phyloP scores from a whole-genome alignment of 2,329 filamentous ascomycete genomes.

The Colletotrichum neosansevieriae region DNA sequence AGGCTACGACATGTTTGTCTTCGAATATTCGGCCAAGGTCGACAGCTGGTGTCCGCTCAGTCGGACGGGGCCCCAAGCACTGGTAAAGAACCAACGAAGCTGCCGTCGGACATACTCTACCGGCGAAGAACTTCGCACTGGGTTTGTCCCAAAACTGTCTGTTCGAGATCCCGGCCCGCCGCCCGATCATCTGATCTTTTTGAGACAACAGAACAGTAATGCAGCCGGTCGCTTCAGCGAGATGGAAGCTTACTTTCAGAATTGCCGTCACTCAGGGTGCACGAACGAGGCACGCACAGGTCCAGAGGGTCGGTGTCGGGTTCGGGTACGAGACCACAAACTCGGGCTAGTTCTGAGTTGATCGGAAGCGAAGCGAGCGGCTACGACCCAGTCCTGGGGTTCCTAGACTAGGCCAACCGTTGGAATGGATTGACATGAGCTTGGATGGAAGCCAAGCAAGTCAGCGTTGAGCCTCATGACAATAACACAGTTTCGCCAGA shows the following conservation, averaged over 20 bases:
- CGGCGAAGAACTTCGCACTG: background rate
- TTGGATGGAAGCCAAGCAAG: background rate
- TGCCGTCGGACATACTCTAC: conserved; percentile 13
- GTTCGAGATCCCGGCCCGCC: conserved; percentile 32
- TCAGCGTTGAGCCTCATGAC: conserved; percentile 1
- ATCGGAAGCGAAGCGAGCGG: background rate
- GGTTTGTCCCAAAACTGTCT: conserved; percentile 31
- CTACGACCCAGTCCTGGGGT: background rate
- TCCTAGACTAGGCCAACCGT: background rate
- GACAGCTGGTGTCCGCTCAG: background rate
- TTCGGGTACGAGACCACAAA: conserved; percentile 26
- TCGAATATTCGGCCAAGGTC: background rate
- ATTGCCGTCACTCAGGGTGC: conserved; percentile 8
- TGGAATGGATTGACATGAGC: background rate
- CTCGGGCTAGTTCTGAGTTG: conserved; percentile 5
- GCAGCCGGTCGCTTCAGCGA: conserved; percentile 11
- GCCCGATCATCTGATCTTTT: conserved; percentile 32
- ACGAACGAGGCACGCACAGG: conserved; percentile 22
- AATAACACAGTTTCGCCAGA: conserved; percentile 1
- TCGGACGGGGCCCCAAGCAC: background rate
- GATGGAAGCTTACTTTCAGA: background rate
- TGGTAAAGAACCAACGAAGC: background rate
- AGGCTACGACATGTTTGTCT: background rate
- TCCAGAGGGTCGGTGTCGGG: conserved; percentile 25
- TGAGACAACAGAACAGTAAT: conserved; percentile 5